Base-by-base conservation (phyloP, 2,329 filamentous ascomycete species). In the Trichoderma hamatum region DNA sequence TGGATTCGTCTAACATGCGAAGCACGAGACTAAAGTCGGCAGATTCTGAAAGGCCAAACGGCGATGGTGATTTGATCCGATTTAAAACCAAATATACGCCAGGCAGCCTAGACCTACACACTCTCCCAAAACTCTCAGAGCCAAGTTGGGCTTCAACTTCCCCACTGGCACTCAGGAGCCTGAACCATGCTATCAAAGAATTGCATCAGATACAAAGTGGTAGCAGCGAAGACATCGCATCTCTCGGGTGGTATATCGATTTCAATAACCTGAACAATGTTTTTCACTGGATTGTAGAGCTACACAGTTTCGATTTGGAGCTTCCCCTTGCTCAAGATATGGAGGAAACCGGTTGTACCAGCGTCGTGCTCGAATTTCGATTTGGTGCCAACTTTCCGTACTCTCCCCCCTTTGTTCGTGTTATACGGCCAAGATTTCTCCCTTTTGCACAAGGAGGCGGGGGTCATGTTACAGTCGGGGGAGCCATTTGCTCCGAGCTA, bases 201-300 rank as follows among this genome's bases (percentile, higher is more conserved):
- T 81, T 94, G 0, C 80, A 92, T 39, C 86, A 87, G 69, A 78
- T 89, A 1, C 94, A 97, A 76, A 78, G 30, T 30, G 9, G 30
- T 30, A 30, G 85, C 1, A 81, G 77, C 9, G 88, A 85, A 1
- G 85, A 88, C 0, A 77, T 87, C 1, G 85, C 90, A 70, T 86
- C 91, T 70, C 84, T 96, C 0, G 94, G 94, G 19, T 97, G 94
- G 93, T 93, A 93, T 75, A 89, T 97, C 67, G 87, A 96, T 74
- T 84, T 85, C 59, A 80, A 82, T 6, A 85, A 87, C 61, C 82
- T 94, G 46, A 85, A 82, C 26, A 96, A 94, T 74, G 84, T 94
- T 71, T 97, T 96, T 75, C 93, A 96, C 75, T 97, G 94, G 94
- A 93, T 97, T 69, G 89, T 96, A 6, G 92, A 97, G 77, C 82